Base-by-base conservation (phyloP, 2,329 filamentous ascomycete species). In the Colletotrichum kahawae region DNA sequence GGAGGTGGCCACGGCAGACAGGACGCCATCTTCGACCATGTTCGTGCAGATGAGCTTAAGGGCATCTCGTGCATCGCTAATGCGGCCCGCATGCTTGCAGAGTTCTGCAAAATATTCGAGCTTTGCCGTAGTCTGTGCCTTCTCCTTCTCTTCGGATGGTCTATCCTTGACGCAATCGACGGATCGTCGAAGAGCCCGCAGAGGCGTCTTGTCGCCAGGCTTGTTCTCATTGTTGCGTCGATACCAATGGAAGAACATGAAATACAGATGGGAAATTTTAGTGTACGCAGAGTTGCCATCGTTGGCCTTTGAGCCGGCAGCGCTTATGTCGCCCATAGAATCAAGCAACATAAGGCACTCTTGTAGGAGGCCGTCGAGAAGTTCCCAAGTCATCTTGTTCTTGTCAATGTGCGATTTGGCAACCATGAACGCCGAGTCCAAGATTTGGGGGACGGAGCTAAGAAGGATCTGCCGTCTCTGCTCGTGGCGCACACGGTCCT, bases 231-330 rank as follows among this genome's bases (percentile, higher is more conserved):
- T 87, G n/a, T 75, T 73, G n/a, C 73, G 85, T 7, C 74, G 74
- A 36, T 74, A 76, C 70, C 70, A 74, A 33, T 76, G 71, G 33
- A 76, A 74, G 79, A 92, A 91, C 63, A 91, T 86, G 81, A 93
- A 95, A 80, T 95, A 95, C 4, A 94, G 87, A 78, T 93, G 93
- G 0, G 93, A 95, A 31, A 95, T 90, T 78, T 92, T 94, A 76
- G 93, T 88, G 71, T 90, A 87, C 77, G 92, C 91, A 3, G 85
- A 86, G n/a, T 81, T 78, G 24, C 82, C 77, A 9, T 83, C 78
- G 31, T 83, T 83, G 21, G 78, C 67, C 24, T 81, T 80, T 21
- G 79, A 74, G 21, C 67, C 75, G 13, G 76, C 66, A 8, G 79
- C 73, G 66, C 78, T 80, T n/a, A 80, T 73, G 67, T 88, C 84